A percentile compares a stretch with the other conserved stretches of the same genome.
These are phyloP conservation scores for Hylodesmum podocarpum DNA, from an alignment of 306 rosid species.

Conservation along the genomic window DNA sequence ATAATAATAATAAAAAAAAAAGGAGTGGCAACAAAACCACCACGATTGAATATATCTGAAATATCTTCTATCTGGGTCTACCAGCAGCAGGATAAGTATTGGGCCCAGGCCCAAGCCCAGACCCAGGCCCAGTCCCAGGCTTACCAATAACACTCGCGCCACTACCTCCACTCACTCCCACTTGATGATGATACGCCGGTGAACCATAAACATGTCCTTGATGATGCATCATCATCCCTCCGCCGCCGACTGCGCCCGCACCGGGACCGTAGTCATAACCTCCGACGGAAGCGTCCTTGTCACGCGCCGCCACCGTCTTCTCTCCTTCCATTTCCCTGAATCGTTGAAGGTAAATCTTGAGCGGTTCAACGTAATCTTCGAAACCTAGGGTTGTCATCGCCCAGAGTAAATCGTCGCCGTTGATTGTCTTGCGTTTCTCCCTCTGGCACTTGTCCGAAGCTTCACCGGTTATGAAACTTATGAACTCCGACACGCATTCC, in stretches of 20 bases:
- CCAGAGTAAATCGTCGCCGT: conserved; percentile 92
- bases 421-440: conserved; percentile 89
- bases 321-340: conserved; percentile 86
- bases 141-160: conserved; percentile 34
- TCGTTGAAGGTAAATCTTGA: conserved; percentile 73
- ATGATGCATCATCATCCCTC: conserved; percentile 37
- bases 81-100: conserved; percentile 46
- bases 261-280: conserved; percentile 31
- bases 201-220: conserved; percentile 67
- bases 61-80: conserved; percentile 36
- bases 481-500: conserved; percentile 93
- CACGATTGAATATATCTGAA: not conserved
- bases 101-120: conserved; percentile 60
- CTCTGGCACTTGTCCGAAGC: conserved; percentile 94
- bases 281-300: conserved; percentile 35
- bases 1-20: not conserved
- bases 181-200: conserved; percentile 53
- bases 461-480: conserved; percentile 88
- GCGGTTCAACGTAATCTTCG: conserved; percentile 85
- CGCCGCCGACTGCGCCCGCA: conserved; percentile 25
- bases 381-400: conserved; percentile 89
- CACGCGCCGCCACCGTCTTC: conserved; percentile 68
- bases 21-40: not conserved
- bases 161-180: conserved; percentile 27
- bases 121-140: conserved; percentile 55